Conservation (phyloP, 352 stramenopile species). For the Globisporangium nunn region DNA sequence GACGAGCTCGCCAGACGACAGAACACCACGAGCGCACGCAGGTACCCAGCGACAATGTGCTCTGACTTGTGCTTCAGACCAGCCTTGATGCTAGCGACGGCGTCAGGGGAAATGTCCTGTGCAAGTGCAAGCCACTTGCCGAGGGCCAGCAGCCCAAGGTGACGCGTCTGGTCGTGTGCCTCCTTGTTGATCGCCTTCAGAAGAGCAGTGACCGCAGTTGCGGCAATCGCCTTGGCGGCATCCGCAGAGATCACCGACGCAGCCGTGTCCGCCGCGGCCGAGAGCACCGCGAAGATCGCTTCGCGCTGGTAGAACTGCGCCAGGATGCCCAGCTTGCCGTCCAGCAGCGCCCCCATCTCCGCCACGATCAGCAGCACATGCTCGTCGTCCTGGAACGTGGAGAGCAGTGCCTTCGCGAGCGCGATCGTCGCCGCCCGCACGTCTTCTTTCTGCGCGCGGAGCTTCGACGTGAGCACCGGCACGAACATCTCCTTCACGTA, state of each 20-base stretch:
- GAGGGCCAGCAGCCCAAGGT: conserved; percentile 61
- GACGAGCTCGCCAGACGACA: conserved; percentile 21
- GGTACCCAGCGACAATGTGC: conserved; percentile 52
- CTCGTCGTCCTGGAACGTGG: conserved; percentile 40
- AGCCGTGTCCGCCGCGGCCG: conserved; percentile 36
- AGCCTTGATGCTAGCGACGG: conserved; percentile 32
- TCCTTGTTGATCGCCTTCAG: conserved; percentile 78
- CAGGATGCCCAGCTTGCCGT: conserved; percentile 78
- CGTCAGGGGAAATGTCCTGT: conserved; percentile 38
- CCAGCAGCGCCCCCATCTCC: conserved; percentile 50
- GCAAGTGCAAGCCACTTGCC: conserved; percentile 67
- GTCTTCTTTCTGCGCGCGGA: conserved; percentile 78
- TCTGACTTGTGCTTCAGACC: conserved; percentile 74
- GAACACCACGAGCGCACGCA: conserved; percentile 49
- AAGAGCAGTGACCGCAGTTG: conserved; percentile 37
- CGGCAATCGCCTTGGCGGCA: conserved; percentile 39
- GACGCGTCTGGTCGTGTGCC: conserved; percentile 72
- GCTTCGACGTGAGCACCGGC: conserved; percentile 58
- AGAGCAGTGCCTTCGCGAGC: conserved; percentile 40
- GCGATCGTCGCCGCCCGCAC: conserved; percentile 47
- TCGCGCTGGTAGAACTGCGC: conserved; percentile 87
- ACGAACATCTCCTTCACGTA: conserved; percentile 66
- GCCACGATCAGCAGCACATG: conserved; percentile 49
- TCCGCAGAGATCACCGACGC: conserved; percentile 15
- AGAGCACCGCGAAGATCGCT: conserved; percentile 57